These are phyloP conservation scores for Grigorovia yakushimaensis DNA, from an alignment of 805 yeast genomes.

Conservation along the genomic window DNA sequence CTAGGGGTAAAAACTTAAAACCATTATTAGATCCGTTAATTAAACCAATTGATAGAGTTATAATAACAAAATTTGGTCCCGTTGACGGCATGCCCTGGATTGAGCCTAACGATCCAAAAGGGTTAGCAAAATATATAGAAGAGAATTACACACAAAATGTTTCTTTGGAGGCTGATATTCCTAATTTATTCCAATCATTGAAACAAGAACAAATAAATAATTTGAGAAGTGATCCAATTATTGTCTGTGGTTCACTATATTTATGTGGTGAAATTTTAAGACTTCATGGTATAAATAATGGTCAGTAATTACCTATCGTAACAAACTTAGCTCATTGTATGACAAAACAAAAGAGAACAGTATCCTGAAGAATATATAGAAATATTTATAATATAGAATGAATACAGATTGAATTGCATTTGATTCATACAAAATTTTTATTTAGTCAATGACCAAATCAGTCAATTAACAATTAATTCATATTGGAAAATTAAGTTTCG, in stretches of 20 bases:
- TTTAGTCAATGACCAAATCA: too few relatives aligned
- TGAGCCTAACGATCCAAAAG: slow-evolving; percentile 32
- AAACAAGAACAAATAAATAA: slow-evolving; percentile 1
- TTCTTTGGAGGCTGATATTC: slow-evolving; percentile 16
- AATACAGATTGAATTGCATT: too few relatives aligned
- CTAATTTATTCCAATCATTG: slow-evolving; percentile 4
- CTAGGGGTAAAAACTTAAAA: slow-evolving; percentile 56
- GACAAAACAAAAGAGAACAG: too few relatives aligned
- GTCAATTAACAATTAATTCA: too few relatives aligned
- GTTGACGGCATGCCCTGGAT: slow-evolving; percentile 97
- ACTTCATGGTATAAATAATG: slow-evolving; percentile 17
- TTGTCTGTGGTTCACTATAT: slow-evolving; percentile 66
- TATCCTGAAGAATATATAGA: too few relatives aligned
- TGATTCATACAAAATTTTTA: too few relatives aligned
- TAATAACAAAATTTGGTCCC: slow-evolving; percentile 51
- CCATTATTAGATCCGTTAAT: slow-evolving; percentile 44
- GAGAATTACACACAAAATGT: slow-evolving; percentile 26
- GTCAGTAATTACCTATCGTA: too few relatives aligned
- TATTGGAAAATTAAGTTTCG: too few relatives aligned
- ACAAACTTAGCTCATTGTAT: too few relatives aligned
- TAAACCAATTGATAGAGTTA: slow-evolving; percentile 42
- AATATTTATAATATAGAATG: too few relatives aligned
- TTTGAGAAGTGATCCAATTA: slow-evolving; percentile 20
- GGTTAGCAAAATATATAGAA: slow-evolving; percentile 14
- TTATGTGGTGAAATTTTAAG: slow-evolving; percentile 48